Percentiles rank a stretch among this genome's conserved stretches.
Evolutionary conservation across 345 rosid species (phyloP).

Genomic region (Cochlearia excelsa): DNA sequence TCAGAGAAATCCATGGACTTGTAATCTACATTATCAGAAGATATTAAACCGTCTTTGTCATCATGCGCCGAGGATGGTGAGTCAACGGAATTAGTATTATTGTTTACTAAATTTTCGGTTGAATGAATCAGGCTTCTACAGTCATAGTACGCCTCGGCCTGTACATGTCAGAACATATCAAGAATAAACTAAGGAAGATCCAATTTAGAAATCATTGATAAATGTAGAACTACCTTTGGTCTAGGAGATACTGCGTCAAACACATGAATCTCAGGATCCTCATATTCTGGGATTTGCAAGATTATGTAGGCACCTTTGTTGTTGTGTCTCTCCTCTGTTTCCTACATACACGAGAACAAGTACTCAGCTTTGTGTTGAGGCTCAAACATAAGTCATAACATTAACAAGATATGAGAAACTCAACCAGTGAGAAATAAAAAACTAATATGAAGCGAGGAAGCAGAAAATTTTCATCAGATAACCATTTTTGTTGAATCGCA

Average conservation of each 20-base stretch:
- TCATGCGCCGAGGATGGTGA: slow-evolving; percentile 27
- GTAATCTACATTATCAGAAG: slow-evolving; percentile 32
- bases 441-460: background rate
- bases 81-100: slow-evolving; percentile 15
- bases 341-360: slow-evolving; percentile 20
- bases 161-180: slow-evolving; percentile 22
- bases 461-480: background rate
- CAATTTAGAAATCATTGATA: background rate
- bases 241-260: slow-evolving; percentile 38
- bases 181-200: slow-evolving; percentile 16
- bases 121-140: slow-evolving; percentile 28
- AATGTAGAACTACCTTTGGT: slow-evolving; percentile 35
- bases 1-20: slow-evolving; percentile 33
- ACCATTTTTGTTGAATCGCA: background rate
- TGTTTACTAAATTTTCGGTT: slow-evolving; percentile 18
- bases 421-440: background rate
- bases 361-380: background rate
- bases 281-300: slow-evolving; percentile 33
- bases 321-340: slow-evolving; percentile 33
- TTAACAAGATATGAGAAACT: slow-evolving; percentile 3
- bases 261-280: slow-evolving; percentile 35
- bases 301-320: slow-evolving; percentile 40
- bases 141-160: slow-evolving; percentile 37
- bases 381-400: slow-evolving; percentile 14
- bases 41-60: slow-evolving; percentile 27